Base-by-base conservation (phyloP, 306 rosid genomes). In the Fragaria nilgerrensis region DNA sequence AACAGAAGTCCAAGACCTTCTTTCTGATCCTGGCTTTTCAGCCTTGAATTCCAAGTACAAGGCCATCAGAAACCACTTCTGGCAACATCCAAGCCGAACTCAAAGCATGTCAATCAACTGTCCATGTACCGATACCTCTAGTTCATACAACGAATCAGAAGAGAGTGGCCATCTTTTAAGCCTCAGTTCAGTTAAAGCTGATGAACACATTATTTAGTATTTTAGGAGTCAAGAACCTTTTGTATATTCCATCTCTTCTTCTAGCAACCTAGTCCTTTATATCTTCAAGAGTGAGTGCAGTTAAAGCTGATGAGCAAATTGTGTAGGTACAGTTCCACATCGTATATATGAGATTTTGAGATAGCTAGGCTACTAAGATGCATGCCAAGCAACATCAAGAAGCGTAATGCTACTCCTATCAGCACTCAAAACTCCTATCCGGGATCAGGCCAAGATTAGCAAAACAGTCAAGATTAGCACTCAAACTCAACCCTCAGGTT, bases 21-120 rank as follows among this genome's bases (percentile, higher is more conserved):
- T 90, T 49, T 92, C 97, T 61, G 96, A 90, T 77, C 95, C 97
- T 0, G 91, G 96, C 16, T 89, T 86, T 74, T 89, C 96, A 14
- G 86, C 93, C 17, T 49, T n/a, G n/a, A 87, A 87, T 41, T 86
- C 95, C 82, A 89, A 85, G 77, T 43, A 69, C 59, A 90, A 82
- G 68, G 80, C 90, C 70, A 71, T 88, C 45, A 86, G 93, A 68
- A 92, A 75, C 73, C 98, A 95, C 84, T 95, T 92, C 84, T 90
- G 97, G 98, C 91, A 88, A 76, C 77, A 89, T 78, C 89, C 90
- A 64, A 89, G 90, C 58, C 74, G 74, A n/a, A 84, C 91, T 27
- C 93, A 74, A 39, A 91, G 90, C 89, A 80, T 91, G 84, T 83
- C 92, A 41, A 69, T 72, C 53, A 79, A 76, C 27, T 79, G 81